Base-by-base conservation (phyloP, 176 grass and related monocot species). In the Eleusine indica region DNA sequence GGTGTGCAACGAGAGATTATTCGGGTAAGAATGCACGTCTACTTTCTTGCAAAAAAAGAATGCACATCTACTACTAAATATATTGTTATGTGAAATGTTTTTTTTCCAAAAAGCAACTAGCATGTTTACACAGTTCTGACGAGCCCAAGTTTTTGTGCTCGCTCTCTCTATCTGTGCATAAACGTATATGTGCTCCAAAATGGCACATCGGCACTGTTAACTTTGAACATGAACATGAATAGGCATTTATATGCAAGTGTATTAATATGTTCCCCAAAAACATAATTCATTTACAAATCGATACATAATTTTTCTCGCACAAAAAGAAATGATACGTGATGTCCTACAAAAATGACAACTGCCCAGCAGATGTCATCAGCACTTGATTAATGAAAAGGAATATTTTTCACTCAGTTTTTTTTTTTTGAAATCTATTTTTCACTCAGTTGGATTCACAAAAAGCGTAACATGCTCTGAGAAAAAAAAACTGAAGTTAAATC, bases 91-190 rank as follows among this genome's bases (percentile, higher is more conserved):
- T 74, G 41, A 68, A 6, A 35, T 73, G 48, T 75, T 80, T 75
- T 75, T 80, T 75, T 75, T 86, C 83, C 86, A 83, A 79, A 66
- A 64, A 69, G 3, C 78, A 90, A 75, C 75, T 84, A 87, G 84
- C 89, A 90, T 90, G 89, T 52, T 83, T 83, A 90, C 80, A 87
- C 84, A 80, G 51, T 90, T 90, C 18, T 29, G 84, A 75, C 25
- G n/a, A 52, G 16, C 78, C 21, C 2, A 86, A 49, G 38, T 77
- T 81, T 43, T 64, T 63, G 88, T 77, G 38, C 51, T 16, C 57
- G 18, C 32, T 43, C 30, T 39, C 77, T 64, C 7, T 35, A 6
- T 68, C 7, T 84, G 66, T 58, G 74, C 80, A 65, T 35, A 58
- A 51, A 46, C 71, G 25, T 75, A 9, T 75, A 9, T 47, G 37